Conservation (phyloP, 768 basidiomycete species). For the Panus rudis region DNA sequence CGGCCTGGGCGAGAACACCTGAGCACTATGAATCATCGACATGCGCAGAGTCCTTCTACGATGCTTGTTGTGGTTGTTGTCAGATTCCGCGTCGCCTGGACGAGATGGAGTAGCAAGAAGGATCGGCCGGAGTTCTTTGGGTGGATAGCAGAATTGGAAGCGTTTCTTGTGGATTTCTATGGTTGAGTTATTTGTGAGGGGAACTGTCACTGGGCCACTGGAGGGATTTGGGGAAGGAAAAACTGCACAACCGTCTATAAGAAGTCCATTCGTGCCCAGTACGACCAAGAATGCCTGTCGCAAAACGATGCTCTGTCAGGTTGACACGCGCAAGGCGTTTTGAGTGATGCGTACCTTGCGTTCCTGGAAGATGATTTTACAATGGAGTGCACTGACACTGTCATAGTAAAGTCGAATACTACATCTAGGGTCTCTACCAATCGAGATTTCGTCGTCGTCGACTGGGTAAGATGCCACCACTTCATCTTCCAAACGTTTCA, state of each 20-base stretch:
- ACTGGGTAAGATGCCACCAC: slow-evolving; percentile 61
- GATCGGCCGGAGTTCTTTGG: slow-evolving; percentile 56
- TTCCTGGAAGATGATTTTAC: slow-evolving; percentile 55
- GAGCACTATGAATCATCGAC: slow-evolving; percentile 69
- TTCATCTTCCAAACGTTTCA: slow-evolving; percentile 44
- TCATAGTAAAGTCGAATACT: slow-evolving; percentile 66
- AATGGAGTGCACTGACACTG: slow-evolving; percentile 55
- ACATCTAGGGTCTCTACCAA: slow-evolving; percentile 60
- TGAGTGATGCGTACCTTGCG: slow-evolving; percentile 52
- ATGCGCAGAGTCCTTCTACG: slow-evolving; percentile 47
- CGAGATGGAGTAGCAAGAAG: slow-evolving; percentile 45
- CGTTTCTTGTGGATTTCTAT: slow-evolving; percentile 64
- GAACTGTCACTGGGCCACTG: slow-evolving; percentile 43
- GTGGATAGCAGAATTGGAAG: slow-evolving; percentile 70
- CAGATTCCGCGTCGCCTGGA: slow-evolving; percentile 21
- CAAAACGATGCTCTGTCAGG: background rate
- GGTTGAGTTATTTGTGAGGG: slow-evolving; percentile 57
- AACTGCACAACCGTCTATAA: slow-evolving; percentile 58
- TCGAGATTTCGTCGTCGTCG: slow-evolving; percentile 58
- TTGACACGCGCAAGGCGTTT: background rate
- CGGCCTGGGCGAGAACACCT: slow-evolving; percentile 65
- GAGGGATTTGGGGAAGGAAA: slow-evolving; percentile 35
- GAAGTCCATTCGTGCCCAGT: slow-evolving; percentile 47
- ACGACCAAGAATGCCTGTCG: slow-evolving; percentile 62
- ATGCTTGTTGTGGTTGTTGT: slow-evolving; percentile 25